phyloP scores from a whole-genome alignment of 78 protist species.

The Bigelowiella natans region DNA sequence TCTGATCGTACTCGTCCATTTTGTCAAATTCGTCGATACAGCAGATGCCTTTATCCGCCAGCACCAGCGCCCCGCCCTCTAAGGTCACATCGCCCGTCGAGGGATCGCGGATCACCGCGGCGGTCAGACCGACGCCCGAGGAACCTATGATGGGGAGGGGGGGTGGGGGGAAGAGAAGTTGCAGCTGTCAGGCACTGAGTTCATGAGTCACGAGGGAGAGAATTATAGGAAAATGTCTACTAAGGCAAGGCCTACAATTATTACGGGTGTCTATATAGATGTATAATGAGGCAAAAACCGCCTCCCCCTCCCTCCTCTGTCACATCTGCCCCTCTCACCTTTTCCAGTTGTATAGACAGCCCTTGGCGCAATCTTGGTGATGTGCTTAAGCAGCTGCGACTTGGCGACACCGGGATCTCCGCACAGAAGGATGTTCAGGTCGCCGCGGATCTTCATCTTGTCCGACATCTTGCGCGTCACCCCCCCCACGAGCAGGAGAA shows the following conservation, averaged over 20 bases:
- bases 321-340: too few relatives aligned
- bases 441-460: slow-evolving; percentile 94
- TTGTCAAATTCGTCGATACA: slow-evolving; percentile 96
- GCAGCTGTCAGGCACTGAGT: too few relatives aligned
- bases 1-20: slow-evolving; percentile 27
- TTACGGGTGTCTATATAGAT: too few relatives aligned
- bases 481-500: slow-evolving; percentile 87
- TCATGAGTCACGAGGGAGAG: too few relatives aligned
- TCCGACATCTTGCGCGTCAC: slow-evolving; percentile 50
- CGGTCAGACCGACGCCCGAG: slow-evolving; percentile 98
- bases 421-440: slow-evolving; percentile 89
- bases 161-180: too few relatives aligned
- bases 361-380: slow-evolving; percentile 58
- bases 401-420: slow-evolving; percentile 99
- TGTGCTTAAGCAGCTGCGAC: slow-evolving; percentile 83
- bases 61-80: slow-evolving; percentile 97
- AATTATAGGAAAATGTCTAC: too few relatives aligned
- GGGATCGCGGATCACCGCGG: slow-evolving; percentile 81
- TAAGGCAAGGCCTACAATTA: too few relatives aligned
- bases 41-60: slow-evolving; percentile 96
- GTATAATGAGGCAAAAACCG: too few relatives aligned
- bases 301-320: too few relatives aligned
- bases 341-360: slow-evolving; percentile 90
- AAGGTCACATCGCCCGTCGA: slow-evolving; percentile 66
- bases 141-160: too few relatives aligned